Base-by-base conservation (phyloP, 371 early-diverging fungal species). In the Syncephalastrum sp. region DNA sequence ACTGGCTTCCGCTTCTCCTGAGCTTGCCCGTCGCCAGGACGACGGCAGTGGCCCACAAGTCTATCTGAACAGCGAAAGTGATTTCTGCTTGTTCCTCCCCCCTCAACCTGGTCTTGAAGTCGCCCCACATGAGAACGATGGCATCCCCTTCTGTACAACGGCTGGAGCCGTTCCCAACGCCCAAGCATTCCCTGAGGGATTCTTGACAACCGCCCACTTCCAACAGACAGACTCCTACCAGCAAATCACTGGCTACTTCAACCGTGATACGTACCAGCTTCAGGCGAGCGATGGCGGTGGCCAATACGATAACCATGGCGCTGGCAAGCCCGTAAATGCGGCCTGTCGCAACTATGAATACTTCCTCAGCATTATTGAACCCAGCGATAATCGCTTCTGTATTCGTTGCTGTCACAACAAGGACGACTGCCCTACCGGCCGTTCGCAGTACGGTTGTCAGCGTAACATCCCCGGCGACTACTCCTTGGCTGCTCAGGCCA, bases 21-120 rank as follows among this genome's bases (percentile, higher is more conserved):
- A 33, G 10, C 38, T 33, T 10, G 38, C 8, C 10, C 38, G 38
- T 33, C 38, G 38, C 10, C 38, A 33, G 38, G 38, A 33, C 38
- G 10, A 33, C 38, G 38, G 38, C 38, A 33, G 38, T 10, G 38
- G 38, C 8, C 45, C 42, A 47, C 47, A 56, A 53, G 46, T 64
- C 24, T 23, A 42, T 5, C 46, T 75, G 46, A 24, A 67, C n/a
- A 68, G 69, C 38, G 67, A 61, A 41, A 38, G 52, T 15, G 68
- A 71, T 42, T 79, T 79, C 60, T 84, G 84, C 64, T 63, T 84
- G 47, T 84, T 84, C 68, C 66, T 84, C 25, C 84, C 84, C 27
- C 84, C 84, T 27, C 61, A 73, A 56, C 75, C 82, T 23, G 84
- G 84, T 54, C 70, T 81, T 7, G 75, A 71, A 33, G 74, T 82